Evolutionary conservation across 331 rosid genomes (phyloP), one percentile per base, ranked within the genome.

Genomic region (Cydonia oblonga): DNA sequence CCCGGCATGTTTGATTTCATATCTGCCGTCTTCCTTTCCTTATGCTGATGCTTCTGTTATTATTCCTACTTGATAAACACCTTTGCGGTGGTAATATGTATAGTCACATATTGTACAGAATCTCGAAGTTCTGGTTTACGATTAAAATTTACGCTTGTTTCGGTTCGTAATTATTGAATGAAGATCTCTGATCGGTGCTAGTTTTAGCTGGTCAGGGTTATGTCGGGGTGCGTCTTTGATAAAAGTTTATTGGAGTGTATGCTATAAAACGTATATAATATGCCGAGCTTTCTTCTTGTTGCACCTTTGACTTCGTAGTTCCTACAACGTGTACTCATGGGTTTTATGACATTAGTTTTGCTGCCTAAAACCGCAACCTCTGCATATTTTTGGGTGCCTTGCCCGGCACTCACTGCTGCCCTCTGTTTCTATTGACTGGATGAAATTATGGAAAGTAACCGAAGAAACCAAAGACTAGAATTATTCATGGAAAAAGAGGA

Each of bases 71-170:
- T 56, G 69, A 66, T 71, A 75, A 64, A 69, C 70, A 80, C 84
- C 71, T 60, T 65, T 38, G 65, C 73, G 68, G 78, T 79, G 60
- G 42, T 77, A 66, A 26, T 58, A 64, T 86, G 85, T 81, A 81
- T 77, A 81, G 79, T 71, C 58, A 59, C 77, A 78, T 74, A 68
- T 75, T 85, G 78, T 78, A 70, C 52, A 53, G 44, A 77, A 77
- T 59, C 26, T 66, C 49, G 13, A 35, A 73, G 81, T 51, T 66
- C 72, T 30, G 61, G 72, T 78, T 78, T 71, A 80, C 65, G 53
- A 7, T 62, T 29, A 58, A 73, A 74, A 67, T 56, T 69, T 73
- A 68, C 64, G 32, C 54, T 26, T 66, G 52, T 72, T 69, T 11
- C 73, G 53, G 20, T 58, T 35, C 57, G 25, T 52, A 33, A 64